Evolutionary conservation across 441 rosid genomes (phyloP), one percentile per base, ranked within the genome.

Genomic region (Erysimum cheiri): DNA sequence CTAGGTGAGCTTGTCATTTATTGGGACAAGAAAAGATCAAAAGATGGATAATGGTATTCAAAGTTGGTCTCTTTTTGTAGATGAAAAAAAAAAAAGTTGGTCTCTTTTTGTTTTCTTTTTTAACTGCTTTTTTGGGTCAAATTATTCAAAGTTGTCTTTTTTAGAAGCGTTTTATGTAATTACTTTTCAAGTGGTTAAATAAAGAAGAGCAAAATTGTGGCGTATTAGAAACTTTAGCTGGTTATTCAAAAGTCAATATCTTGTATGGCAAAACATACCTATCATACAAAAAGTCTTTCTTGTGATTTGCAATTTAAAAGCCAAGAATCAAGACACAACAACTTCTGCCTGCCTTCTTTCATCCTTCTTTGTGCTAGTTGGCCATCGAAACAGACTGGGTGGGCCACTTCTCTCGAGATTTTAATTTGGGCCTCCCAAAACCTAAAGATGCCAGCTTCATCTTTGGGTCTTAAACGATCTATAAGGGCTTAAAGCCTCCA

Each of bases 1-100:
- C 46, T 67, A 43, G 73, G 72, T 60, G 57, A 73, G 58, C 0
- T 67, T 67, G 73, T 52, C 68, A 4, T 73, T 67, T 67, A 40
- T 17, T 49, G 67, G 55, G 37, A 59, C 40, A 65, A 49, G 53
- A 50, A 29, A 8, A 36, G 12, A 70, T 17, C 52, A 60, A 37
- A 64, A 13, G 59, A 47, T 56, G 66, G 55, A 73, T 59, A 47
- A 39, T 73, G 61, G 55, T 60, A n/a, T 60, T 52, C 73, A 24
- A 24, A 24, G 26, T 24, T 24, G 26, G 26, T 24, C 26, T 24
- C 26, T 24, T 24, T 24, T 24, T 24, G 26, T 24, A 19, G 22
- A 19, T 19, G 22, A n/a, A n/a, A 19, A 19, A 19, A 19, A 19
- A 19, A 19, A 73, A 73, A 73, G 72, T 66, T 66, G 46, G 67